These are phyloP conservation scores for Diaporthe citriasiana DNA, from an alignment of 2,329 filamentous ascomycete species.

Conservation along the genomic window DNA sequence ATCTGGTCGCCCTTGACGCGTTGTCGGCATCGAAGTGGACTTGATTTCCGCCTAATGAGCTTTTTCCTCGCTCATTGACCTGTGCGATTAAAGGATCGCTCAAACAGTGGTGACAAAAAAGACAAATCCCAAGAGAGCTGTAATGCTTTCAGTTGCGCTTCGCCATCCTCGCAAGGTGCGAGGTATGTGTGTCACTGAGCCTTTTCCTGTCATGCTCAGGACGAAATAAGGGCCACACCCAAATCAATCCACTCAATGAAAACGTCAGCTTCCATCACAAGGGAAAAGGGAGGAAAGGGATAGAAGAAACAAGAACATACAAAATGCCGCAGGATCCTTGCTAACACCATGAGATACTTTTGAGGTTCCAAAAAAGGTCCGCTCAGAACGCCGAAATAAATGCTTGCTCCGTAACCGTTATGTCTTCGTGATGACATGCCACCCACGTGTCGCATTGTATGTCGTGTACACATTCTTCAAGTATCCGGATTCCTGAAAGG, in stretches of 20 bases:
- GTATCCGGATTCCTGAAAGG: slow-evolving; percentile 27
- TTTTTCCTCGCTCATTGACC: no score
- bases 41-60: not conserved
- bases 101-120: not conserved
- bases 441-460: not conserved
- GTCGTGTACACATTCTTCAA: slow-evolving; percentile 12
- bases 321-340: slow-evolving; percentile 13
- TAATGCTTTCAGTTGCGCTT: not conserved
- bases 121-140: not conserved
- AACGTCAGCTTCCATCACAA: slow-evolving; percentile 8
- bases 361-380: slow-evolving; percentile 12
- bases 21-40: slow-evolving; percentile 14
- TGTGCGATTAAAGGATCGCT: not conserved
- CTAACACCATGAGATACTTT: slow-evolving; percentile 6
- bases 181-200: slow-evolving; percentile 32
- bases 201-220: slow-evolving; percentile 48
- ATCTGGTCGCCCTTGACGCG: slow-evolving; percentile 1
- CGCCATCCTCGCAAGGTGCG: not conserved
- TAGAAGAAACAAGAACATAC: not conserved
- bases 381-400: slow-evolving; percentile 25
- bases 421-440: slow-evolving; percentile 23
- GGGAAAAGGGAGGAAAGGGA: not conserved
- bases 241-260: not conserved
- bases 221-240: slow-evolving; percentile 34
- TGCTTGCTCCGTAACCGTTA: not conserved